phyloP scores from a whole-genome alignment of 2,329 filamentous ascomycete genomes.

The Aspergillus phoenicis region DNA sequence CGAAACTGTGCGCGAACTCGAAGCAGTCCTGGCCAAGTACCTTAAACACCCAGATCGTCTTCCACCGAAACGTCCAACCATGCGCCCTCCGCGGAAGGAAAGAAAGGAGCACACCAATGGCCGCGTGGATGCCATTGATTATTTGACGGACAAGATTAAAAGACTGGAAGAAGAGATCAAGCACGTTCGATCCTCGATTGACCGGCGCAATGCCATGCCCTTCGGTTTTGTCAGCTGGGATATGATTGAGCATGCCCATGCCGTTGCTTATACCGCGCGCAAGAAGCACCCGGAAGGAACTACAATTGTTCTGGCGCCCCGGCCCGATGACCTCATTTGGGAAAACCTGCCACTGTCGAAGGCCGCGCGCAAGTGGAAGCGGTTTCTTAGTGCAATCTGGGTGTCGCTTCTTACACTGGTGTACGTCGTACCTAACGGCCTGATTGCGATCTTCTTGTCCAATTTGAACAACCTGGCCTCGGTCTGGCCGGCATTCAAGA shows the following conservation, averaged over 20 bases:
- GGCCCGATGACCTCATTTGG: constrained; percentile 93
- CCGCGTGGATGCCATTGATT: constrained; percentile 92
- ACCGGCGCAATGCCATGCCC: constrained; percentile 82
- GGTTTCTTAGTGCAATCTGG: constrained; percentile 82
- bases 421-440: constrained; percentile 89
- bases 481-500: constrained; percentile 76
- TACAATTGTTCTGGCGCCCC: constrained; percentile 75
- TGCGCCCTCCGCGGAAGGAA: constrained; percentile 79
- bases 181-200: constrained; percentile 76
- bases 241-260: constrained; percentile 82
- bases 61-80: constrained; percentile 74
- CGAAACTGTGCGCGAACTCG: constrained; percentile 76
- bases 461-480: constrained; percentile 78
- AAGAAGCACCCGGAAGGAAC: constrained; percentile 80
- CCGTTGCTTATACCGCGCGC: constrained; percentile 77
- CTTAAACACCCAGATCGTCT: constrained; percentile 82
- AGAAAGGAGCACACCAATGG: constrained; percentile 66
- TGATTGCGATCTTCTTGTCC: constrained; percentile 91
- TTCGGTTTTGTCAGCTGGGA: constrained; percentile 96
- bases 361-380: constrained; percentile 68
- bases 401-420: constrained; percentile 75
- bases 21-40: constrained; percentile 83
- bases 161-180: constrained; percentile 82
- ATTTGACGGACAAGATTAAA: constrained; percentile 81
- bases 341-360: constrained; percentile 79